phyloP scores from a whole-genome alignment of 768 basidiomycete genomes.

The Suillus subaureus region DNA sequence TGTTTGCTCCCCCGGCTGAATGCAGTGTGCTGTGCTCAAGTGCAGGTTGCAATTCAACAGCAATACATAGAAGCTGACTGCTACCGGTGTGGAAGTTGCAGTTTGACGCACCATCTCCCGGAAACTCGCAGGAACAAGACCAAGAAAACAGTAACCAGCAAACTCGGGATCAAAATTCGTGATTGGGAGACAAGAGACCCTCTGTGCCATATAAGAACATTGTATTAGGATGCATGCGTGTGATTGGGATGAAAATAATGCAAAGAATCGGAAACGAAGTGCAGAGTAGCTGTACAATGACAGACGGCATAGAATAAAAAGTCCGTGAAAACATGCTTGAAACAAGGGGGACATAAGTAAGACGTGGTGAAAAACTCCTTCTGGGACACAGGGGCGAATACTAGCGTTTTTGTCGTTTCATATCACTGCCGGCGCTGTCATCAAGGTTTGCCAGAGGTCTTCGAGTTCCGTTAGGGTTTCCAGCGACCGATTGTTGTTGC shows the following conservation, averaged over 20 bases:
- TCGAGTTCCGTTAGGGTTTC: constrained; percentile 16
- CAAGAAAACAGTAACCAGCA: not conserved
- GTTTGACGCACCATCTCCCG: not conserved
- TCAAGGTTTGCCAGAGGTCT: constrained; percentile 39
- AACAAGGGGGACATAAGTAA: not conserved
- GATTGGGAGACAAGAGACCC: not conserved
- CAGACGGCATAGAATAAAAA: not conserved
- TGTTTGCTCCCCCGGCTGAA: not conserved
- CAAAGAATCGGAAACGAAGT: not conserved
- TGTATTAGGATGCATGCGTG: not conserved
- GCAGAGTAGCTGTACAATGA: not conserved
- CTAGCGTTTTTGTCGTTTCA: constrained; percentile 48
- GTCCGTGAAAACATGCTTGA: not conserved
- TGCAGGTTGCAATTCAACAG: not conserved
- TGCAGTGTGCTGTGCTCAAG: not conserved
- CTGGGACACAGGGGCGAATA: not conserved
- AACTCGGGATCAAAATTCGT: not conserved
- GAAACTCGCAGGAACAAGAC: not conserved
- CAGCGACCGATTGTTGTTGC: constrained; percentile 25
- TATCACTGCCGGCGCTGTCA: constrained; percentile 13
- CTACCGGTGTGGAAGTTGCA: not conserved
- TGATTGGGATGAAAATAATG: not conserved
- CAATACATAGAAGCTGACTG: not conserved
- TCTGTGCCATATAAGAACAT: not conserved
- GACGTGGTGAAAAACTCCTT: not conserved